Conservation (phyloP, 352 stramenopile genomes). For the Halophytophthora polymorphica region DNA sequence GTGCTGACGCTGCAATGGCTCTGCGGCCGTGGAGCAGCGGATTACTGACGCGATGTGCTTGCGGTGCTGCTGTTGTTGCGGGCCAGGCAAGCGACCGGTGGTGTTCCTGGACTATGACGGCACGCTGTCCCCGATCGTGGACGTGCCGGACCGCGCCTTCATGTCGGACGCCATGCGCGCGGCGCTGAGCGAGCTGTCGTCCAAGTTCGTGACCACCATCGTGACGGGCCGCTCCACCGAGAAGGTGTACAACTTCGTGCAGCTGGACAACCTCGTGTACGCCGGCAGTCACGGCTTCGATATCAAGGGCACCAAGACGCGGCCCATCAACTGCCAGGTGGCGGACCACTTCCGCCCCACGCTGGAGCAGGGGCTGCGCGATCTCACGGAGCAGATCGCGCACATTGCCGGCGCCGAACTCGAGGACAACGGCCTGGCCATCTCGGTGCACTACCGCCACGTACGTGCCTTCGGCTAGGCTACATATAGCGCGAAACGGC, state of each 20-base stretch:
- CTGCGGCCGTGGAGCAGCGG: slow-evolving; percentile 10
- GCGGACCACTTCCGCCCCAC: slow-evolving; percentile 49
- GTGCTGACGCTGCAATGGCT: slow-evolving; percentile 7
- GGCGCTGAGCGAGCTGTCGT: slow-evolving; percentile 54
- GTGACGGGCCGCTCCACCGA: slow-evolving; percentile 69
- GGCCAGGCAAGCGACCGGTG: slow-evolving; percentile 54
- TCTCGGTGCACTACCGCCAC: slow-evolving; percentile 80
- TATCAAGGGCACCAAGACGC: slow-evolving; percentile 61
- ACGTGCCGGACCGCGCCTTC: slow-evolving; percentile 63
- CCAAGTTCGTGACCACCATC: slow-evolving; percentile 71
- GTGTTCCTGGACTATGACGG: slow-evolving; percentile 79
- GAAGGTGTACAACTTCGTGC: slow-evolving; percentile 79
- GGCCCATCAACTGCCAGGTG: slow-evolving; percentile 56
- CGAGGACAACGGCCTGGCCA: slow-evolving; percentile 75
- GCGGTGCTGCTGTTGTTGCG: slow-evolving; percentile 1
- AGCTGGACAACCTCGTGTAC: slow-evolving; percentile 76
- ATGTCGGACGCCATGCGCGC: slow-evolving; percentile 64
- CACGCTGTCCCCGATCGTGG: slow-evolving; percentile 77
- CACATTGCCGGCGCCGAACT: slow-evolving; percentile 54
- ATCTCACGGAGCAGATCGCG: slow-evolving; percentile 34
- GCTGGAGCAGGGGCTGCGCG: slow-evolving; percentile 36
- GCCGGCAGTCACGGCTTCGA: slow-evolving; percentile 80
- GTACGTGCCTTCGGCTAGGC: slow-evolving; percentile 23
- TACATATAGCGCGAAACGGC: neutral
- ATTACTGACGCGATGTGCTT: slow-evolving; percentile 26